Evolutionary conservation across 495 filamentous ascomycete genomes (phyloP), one percentile per base, ranked within the genome.

Genomic region (Penicillium antarcticum): DNA sequence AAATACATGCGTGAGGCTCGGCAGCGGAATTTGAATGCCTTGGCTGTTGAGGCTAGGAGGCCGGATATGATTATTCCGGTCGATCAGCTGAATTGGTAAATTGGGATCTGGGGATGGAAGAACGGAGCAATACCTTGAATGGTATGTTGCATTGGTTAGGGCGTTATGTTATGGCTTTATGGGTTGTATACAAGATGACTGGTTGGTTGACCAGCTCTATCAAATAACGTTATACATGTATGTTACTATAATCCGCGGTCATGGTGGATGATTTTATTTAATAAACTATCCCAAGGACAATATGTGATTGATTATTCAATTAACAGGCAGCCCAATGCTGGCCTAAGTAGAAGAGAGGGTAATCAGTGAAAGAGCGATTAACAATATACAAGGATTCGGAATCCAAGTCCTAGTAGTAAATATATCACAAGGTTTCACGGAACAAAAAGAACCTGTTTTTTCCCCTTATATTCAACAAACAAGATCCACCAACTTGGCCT

Each of bases 1-100:
- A 49, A 41, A 50, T 67, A 67, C 43, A 63, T 67, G 62, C 64
- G 59, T 8, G 59, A 65, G 33, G 32, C 54, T 8, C 62, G 62
- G 23, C 56, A 60, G 16, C 59, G 62, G 10, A 62, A 52, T 23
- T n/a, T 63, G 17, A 65, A 67, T 19, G 9, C 6, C 2, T 17
- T 65, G 13, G 64, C 61, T 21, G 13, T 52, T 26, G 32, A 17
- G 8, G 59, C 58, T 8, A 49, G 40, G 21, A 47, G 62, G 33
- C 64, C 61, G 2, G 63, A 67, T 36, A 51, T 65, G 61, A 55
- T 65, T 18, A 41, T 61, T 52, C 58, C 62, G 0, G 26, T 62
- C 21, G 48, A 52, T 6, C 32, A 62, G 34, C 34, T 56, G 38
- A 48, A 56, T 31, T 17, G 35, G 33, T 63, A 42, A 53, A 7